Evolutionary conservation across 306 rosid species (phyloP), one percentile per base, ranked within the genome.

Genomic region (Erythrophleum fordii): DNA sequence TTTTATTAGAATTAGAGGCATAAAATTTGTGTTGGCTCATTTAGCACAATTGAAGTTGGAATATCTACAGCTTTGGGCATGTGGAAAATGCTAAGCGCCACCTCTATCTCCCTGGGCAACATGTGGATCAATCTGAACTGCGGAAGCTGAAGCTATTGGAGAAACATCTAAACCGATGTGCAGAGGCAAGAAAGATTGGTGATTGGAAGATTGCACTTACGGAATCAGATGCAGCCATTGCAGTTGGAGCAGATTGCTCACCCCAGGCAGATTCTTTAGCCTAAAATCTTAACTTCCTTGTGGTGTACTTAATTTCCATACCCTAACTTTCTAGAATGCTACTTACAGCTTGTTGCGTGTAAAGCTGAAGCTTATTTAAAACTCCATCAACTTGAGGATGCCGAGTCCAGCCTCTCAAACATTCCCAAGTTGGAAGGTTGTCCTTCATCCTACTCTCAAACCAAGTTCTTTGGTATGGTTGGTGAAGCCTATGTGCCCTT

Each of bases 361-460:
- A 92, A 92, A 88, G 94, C 84, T 0, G 98, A 94, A 82, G 94
- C 96, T 75, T 83, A 87, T 71, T 80, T 91, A 77, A 92, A 91
- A 83, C 92, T 94, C 79, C 92, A 88, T 85, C 93, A 85, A 55
- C 87, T 92, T 8, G 97, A 91, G 86, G 97, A 92, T 61, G 93
- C 94, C n/a, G 97, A 92, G 26, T 88, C 85, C 6, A 42, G 79
- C 79, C 79, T 87, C 59, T 78, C 86, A 37, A 87, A 76, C 61
- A 81, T 90, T 77, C 91, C 89, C 6, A 91, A 87, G 88, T 75
- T 92, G 77, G 91, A 92, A 69, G 83, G 86, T 28, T 87, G 81
- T 84, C 88, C 94, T 37, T 46, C 86, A 78, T 59, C 93, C 17
- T 86, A 80, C 75, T 86, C 85, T 61, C 88, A 83, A 72, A 72